Evolutionary conservation across 2,329 filamentous ascomycete species (phyloP).

Genomic region (Ceratocystis diversiconidia): DNA sequence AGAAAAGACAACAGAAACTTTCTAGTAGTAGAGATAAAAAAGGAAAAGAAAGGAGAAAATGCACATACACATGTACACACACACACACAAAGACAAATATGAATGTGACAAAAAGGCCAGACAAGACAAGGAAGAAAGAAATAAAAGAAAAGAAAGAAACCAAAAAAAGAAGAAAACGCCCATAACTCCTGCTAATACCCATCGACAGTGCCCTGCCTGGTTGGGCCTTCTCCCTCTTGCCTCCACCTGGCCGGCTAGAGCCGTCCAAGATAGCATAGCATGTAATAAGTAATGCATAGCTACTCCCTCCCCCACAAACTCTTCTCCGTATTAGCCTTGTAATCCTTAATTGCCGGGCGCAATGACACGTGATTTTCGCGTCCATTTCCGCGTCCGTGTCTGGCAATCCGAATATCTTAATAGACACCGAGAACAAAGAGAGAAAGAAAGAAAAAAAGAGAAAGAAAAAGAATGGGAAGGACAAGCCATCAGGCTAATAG

Average conservation of each 20-base stretch:
- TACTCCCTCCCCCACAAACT: neutral
- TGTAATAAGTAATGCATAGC: too few relatives aligned
- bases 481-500: too few relatives aligned
- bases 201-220: neutral
- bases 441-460: neutral
- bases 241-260: neutral
- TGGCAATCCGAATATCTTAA: too few relatives aligned
- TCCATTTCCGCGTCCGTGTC: too few relatives aligned
- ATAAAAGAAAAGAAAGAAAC: neutral
- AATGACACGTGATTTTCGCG: too few relatives aligned
- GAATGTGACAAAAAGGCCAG: neutral
- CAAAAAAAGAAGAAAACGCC: neutral
- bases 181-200: slow-evolving; percentile 1
- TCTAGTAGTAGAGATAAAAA: neutral
- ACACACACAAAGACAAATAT: neutral
- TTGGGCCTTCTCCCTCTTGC: neutral
- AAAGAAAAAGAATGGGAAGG: neutral
- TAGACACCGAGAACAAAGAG: neutral
- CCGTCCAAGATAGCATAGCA: too few relatives aligned
- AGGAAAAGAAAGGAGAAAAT: neutral
- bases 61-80: neutral
- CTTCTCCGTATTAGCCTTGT: too few relatives aligned
- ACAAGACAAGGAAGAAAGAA: neutral
- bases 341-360: too few relatives aligned
- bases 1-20: slow-evolving; percentile 3